phyloP scores from a whole-genome alignment of 345 rosid species.

The Eucalyptus polybractea region DNA sequence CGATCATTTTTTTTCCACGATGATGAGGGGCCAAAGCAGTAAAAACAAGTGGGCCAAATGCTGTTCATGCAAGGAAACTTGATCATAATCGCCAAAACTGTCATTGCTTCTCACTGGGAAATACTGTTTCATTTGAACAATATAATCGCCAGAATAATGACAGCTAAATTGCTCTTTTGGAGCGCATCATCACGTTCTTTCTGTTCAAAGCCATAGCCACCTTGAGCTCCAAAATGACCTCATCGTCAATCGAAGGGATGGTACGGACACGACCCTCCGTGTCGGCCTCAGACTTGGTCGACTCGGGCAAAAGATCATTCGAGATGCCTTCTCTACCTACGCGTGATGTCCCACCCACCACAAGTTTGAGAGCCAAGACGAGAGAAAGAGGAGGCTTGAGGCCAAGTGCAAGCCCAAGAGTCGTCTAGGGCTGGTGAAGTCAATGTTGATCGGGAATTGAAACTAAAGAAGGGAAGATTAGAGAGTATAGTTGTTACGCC shows the following conservation, averaged over 20 bases:
- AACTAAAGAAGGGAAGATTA: too few relatives aligned
- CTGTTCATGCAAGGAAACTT: background rate
- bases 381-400: background rate
- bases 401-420: background rate
- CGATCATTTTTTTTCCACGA: too few relatives aligned
- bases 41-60: background rate
- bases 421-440: background rate
- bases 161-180: background rate
- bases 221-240: background rate
- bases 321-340: background rate
- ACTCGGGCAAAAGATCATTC: fast-evolving
- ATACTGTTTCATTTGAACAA: background rate
- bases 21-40: too few relatives aligned
- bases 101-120: background rate
- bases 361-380: background rate
- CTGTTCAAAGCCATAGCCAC: background rate
- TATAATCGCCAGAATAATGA: background rate
- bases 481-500: fast-evolving
- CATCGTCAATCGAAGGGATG: fast-evolving
- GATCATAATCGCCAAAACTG: too few relatives aligned
- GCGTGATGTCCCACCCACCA: background rate
- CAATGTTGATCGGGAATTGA: background rate
- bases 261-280: background rate
- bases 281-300: fast-evolving
- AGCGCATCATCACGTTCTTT: background rate